These are phyloP conservation scores for Citrus trifoliata DNA, from an alignment of 345 rosid genomes.

Conservation along the genomic window DNA sequence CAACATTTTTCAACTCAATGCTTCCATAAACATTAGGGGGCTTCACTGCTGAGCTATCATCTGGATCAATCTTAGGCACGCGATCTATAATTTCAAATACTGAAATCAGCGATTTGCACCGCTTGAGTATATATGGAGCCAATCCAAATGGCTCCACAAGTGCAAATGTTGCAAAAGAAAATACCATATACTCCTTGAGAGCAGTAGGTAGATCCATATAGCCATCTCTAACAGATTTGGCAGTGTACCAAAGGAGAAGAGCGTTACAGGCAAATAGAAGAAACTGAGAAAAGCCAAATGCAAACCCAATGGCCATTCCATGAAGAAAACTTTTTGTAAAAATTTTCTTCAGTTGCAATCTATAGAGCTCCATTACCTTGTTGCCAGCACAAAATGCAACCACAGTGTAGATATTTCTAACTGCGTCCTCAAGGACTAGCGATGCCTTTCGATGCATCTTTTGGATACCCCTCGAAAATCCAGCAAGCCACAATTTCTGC, in stretches of 20 bases:
- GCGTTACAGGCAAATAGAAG: constrained; percentile 99
- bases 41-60: constrained; percentile 81
- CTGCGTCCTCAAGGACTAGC: constrained; percentile 98
- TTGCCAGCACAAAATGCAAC: constrained; percentile 99
- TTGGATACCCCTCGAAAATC: constrained; percentile 98
- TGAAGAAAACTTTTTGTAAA: constrained; percentile 84
- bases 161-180: constrained; percentile 98
- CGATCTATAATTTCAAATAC: constrained; percentile 97
- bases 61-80: constrained; percentile 93
- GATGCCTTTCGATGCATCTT: constrained; percentile 99
- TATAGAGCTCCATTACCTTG: constrained; percentile 98
- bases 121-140: constrained; percentile 97
- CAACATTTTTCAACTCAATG: constrained; percentile 92
- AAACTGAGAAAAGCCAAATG: constrained; percentile 97
- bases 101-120: constrained; percentile 84
- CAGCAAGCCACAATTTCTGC: constrained; percentile 99
- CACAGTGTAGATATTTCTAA: constrained; percentile 97
- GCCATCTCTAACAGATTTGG: constrained; percentile 48
- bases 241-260: constrained; percentile 95
- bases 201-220: constrained; percentile 64
- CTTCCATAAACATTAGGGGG: constrained; percentile 97
- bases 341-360: constrained; percentile 77
- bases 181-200: constrained; percentile 90
- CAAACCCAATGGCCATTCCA: constrained; percentile 94
- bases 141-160: constrained; percentile 98